Evolutionary conservation across 495 filamentous ascomycete genomes (phyloP).

Genomic region (Annulohypoxylon moriforme): DNA sequence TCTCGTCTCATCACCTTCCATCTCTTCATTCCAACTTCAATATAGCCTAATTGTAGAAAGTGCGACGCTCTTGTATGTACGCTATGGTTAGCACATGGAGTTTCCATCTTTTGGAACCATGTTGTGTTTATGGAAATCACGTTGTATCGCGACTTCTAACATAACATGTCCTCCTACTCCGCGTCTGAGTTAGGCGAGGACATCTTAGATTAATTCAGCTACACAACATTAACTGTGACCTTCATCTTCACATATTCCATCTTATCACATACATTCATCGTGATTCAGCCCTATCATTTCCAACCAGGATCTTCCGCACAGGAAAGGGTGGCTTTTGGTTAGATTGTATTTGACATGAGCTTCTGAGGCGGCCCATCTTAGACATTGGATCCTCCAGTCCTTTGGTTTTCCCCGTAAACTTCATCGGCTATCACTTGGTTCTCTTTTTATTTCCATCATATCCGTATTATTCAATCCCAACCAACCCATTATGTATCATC

Average conservation of each 20-base stretch:
- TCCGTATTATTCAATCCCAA: constrained; percentile 5
- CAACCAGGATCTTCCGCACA: constrained; percentile 16
- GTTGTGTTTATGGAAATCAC: background rate
- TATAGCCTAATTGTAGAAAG: background rate
- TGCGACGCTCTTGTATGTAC: background rate
- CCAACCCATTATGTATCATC: constrained; percentile 34
- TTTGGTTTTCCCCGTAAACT: background rate
- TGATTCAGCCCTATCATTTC: constrained; percentile 38
- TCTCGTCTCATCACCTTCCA: background rate
- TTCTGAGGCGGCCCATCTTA: constrained; percentile 4
- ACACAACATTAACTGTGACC: background rate
- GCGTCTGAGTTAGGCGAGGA: background rate
- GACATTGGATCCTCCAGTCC: constrained; percentile 2
- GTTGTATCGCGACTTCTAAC: background rate
- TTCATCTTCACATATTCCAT: constrained; percentile 38
- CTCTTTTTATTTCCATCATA: constrained; percentile 5
- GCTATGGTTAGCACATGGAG: background rate
- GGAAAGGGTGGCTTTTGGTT: constrained; percentile 40
- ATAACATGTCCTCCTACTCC: background rate
- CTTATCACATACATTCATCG: constrained; percentile 38
- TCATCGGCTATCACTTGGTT: background rate
- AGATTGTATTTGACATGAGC: constrained; percentile 29
- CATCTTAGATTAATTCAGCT: background rate
- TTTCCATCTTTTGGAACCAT: background rate
- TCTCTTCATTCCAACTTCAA: background rate